These are phyloP conservation scores for Cyclotella sp. DNA, from an alignment of 108 stramenopile species.

Conservation along the genomic window DNA sequence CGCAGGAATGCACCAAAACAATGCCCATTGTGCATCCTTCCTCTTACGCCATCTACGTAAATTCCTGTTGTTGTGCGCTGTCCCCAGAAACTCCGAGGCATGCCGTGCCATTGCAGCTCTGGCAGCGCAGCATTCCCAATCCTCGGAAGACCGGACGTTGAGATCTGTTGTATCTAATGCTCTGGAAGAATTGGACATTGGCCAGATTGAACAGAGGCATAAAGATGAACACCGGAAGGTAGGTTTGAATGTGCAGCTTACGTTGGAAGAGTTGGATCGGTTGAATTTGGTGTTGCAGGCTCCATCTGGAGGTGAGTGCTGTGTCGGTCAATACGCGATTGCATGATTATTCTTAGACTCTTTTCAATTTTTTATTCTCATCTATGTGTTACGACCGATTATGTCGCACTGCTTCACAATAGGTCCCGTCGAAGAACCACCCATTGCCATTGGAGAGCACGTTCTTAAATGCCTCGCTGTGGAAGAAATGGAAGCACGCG, in stretches of 20 bases:
- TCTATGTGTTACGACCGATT: no score
- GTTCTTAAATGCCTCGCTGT: slow-evolving; percentile 64
- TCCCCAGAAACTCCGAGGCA: slow-evolving; percentile 77
- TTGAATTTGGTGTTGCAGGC: slow-evolving; percentile 79
- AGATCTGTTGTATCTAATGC: slow-evolving; percentile 17
- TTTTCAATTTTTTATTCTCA: no score
- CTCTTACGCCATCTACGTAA: slow-evolving; percentile 81
- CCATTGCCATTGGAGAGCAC: slow-evolving; percentile 79
- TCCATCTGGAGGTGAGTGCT: slow-evolving; percentile 59
- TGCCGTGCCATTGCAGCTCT: slow-evolving; percentile 73
- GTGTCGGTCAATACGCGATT: no score
- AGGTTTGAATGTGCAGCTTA: slow-evolving; percentile 71
- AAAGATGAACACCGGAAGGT: slow-evolving; percentile 82
- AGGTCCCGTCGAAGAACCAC: slow-evolving; percentile 78
- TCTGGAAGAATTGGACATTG: slow-evolving; percentile 25
- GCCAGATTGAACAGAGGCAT: slow-evolving; percentile 61
- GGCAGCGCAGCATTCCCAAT: slow-evolving; percentile 46
- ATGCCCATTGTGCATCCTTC: slow-evolving; percentile 78
- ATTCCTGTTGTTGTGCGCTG: slow-evolving; percentile 71
- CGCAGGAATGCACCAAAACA: slow-evolving; percentile 79
- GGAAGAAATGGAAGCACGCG: slow-evolving; percentile 48
- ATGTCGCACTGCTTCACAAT: no score
- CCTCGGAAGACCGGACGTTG: slow-evolving; percentile 5
- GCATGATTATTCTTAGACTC: no score
- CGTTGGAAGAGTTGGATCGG: slow-evolving; percentile 83